Base-by-base conservation (phyloP, 306 rosid species). In the Hippophae tibetana region DNA sequence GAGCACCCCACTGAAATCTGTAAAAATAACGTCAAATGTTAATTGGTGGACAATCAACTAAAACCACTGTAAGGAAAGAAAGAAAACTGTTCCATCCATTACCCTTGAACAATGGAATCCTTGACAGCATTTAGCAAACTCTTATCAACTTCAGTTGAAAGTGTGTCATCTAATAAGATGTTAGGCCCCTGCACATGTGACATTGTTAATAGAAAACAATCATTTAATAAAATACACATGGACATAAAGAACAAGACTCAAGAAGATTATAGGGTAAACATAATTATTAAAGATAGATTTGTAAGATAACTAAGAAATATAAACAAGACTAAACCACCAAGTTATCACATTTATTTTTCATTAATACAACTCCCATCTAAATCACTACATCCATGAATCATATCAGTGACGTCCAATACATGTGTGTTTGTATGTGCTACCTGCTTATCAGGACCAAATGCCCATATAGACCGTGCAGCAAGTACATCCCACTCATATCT, bases 81-180 rank as follows among this genome's bases (percentile, higher is more conserved):
- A 42, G 63, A 44, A 53, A 38, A 14, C 43, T 10, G 42, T 13
- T 52, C n/a, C 43, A 60, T 44, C 49, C 9, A 13, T 65, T 88
- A 92, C 99, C 99, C 99, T 73, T 92, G 99, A 65, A 92, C 99
- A 73, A 92, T 88, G 72, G 99, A 86, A 77, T 88, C 97, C 79
- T 76, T 92, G 69, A 82, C 95, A 49, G 96, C 88, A 84, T 80
- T 86, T 49, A 92, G 73, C 71, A 90, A 75, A 71, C 51, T 77
- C 74, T 92, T 92, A 81, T 88, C 96, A 51, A 92, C 99, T 84
- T 92, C 99, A 42, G 90, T 84, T 3, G 99, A 84, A 60, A 88
- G 96, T 5, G 99, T 92, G 63, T 92, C 99, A 52, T 88, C 99
- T 53, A 88, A 76, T 65, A 92, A 74, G 70, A 92, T 92, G 78